phyloP scores from a whole-genome alignment of 108 stramenopile genomes.

The Skeletonema potamos region DNA sequence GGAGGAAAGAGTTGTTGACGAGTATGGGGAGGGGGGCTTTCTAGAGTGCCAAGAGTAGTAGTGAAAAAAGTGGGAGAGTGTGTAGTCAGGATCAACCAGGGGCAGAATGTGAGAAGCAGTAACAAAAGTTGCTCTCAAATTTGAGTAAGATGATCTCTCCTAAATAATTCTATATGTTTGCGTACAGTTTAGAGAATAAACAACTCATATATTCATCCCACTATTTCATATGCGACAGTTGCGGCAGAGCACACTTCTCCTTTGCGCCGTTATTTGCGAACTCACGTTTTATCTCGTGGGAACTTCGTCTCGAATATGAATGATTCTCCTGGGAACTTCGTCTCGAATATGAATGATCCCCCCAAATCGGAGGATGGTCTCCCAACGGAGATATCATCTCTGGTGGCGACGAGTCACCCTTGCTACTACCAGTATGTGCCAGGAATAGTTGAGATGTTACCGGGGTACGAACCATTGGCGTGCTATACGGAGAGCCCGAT shows the following conservation, averaged over 20 bases:
- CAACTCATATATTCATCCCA: not conserved
- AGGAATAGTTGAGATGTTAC: not conserved
- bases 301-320: not conserved
- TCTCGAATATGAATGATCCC: constrained; percentile 18
- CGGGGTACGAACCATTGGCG: not conserved
- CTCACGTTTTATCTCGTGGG: not conserved
- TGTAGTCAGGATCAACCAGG: no score
- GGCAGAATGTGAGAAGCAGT: not conserved
- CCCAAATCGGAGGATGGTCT: constrained; percentile 32
- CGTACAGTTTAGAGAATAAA: not conserved
- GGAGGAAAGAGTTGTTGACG: no score
- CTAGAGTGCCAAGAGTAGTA: no score
- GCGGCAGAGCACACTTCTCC: constrained; percentile 22
- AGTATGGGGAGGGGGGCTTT: no score
- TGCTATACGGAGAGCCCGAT: constrained; percentile 14
- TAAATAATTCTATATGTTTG: not conserved
- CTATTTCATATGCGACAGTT: not conserved
- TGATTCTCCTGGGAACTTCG: not conserved
- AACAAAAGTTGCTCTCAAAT: not conserved
- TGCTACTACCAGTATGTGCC: not conserved
- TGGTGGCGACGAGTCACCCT: constrained; percentile 5
- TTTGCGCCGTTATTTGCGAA: not conserved
- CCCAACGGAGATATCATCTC: constrained; percentile 17
- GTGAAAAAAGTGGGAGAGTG: no score
- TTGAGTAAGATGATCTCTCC: not conserved